phyloP scores from a whole-genome alignment of 345 rosid genomes.

The Eucalyptus leucophloia region DNA sequence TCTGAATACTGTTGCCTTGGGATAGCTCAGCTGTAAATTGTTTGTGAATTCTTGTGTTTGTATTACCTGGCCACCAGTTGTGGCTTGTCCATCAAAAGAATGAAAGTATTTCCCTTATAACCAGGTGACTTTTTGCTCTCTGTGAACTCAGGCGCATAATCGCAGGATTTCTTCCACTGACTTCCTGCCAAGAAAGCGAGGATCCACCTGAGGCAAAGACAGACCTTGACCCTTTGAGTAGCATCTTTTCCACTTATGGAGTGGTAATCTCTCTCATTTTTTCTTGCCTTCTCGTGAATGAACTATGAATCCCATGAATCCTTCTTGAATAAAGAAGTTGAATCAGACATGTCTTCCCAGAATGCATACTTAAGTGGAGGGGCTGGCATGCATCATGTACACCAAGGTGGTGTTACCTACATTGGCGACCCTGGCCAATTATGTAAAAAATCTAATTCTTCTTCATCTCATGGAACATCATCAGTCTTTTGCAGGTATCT shows the following conservation, averaged over 20 bases:
- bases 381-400: conserved; percentile 18
- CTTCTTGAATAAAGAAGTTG: neutral
- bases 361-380: conserved; percentile 45
- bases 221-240: conserved; percentile 17
- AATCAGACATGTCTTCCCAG: conserved; percentile 11
- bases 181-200: conserved; percentile 9
- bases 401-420: conserved; percentile 24
- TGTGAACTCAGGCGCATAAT: conserved; percentile 44
- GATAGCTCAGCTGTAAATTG: neutral
- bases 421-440: conserved; percentile 15
- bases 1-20: neutral
- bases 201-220: conserved; percentile 13
- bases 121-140: neutral
- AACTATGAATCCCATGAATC: neutral
- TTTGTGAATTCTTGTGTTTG: neutral
- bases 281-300: neutral
- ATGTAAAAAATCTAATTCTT: neutral
- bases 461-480: conserved; percentile 1
- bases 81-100: neutral
- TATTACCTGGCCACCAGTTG: neutral
- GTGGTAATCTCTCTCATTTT: conserved; percentile 37
- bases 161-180: conserved; percentile 44
- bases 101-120: neutral
- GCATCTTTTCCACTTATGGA: conserved; percentile 33
- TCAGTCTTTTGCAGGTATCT: neutral